Percentiles rank a stretch among this genome's conserved stretches.
Evolutionary conservation across 257 asterid genomes (phyloP).

Genomic region (Jacaranda mimosifolia): DNA sequence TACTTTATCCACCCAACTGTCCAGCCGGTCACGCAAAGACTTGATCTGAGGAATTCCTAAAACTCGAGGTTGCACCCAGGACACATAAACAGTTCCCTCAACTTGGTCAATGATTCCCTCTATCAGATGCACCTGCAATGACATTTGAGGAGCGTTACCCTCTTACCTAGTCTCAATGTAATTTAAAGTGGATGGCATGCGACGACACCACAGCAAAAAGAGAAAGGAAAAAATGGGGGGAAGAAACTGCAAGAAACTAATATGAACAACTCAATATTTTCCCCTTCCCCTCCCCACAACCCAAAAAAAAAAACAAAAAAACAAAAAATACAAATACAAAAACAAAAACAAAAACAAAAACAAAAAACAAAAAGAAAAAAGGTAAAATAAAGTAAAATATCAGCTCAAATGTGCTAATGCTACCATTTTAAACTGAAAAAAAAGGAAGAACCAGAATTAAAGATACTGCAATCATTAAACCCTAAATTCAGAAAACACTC

Average conservation of each 20-base stretch:
- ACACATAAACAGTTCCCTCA: constrained; percentile 84
- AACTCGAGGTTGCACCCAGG: constrained; percentile 99
- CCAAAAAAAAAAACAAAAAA: no score
- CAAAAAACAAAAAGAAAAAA: no score
- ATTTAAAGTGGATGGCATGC: constrained; percentile 3
- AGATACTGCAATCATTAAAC: neutral
- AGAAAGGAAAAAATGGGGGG: no score
- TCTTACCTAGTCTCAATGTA: neutral
- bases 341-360: no score
- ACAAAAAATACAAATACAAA: no score
- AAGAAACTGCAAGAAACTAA: neutral
- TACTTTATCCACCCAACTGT: constrained; percentile 87
- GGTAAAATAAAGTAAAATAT: no score
- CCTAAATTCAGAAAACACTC: neutral
- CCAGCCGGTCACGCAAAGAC: constrained; percentile 85
- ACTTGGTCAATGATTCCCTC: constrained; percentile 97
- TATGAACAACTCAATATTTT: neutral
- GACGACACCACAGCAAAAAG: neutral
- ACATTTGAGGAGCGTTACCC: constrained; percentile 23
- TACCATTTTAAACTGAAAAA: no score
- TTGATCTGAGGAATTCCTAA: constrained; percentile 85
- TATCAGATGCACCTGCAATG: constrained; percentile 83
- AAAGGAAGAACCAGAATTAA: neutral
- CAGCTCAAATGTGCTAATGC: neutral
- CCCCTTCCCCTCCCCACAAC: no score